Evolutionary conservation across 2,329 filamentous ascomycete species (phyloP), one percentile per base, ranked within the genome.

Genomic region (Pseudocercospora fuligena): DNA sequence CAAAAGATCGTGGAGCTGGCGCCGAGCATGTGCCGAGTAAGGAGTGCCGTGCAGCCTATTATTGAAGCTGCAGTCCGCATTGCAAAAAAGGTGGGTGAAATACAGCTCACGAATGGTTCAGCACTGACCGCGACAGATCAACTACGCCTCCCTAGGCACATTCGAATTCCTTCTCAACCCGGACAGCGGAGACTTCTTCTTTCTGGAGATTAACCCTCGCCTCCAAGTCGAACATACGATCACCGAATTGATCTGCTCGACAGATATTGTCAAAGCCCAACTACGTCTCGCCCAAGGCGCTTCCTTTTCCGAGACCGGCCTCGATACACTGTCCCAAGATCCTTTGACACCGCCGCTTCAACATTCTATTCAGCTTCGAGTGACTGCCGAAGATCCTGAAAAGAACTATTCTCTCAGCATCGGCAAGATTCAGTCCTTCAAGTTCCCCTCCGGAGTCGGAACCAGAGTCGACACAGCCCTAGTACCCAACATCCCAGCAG

Each of bases 171-270:
- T 90, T 0, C 81, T 88, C 12, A 85, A 85, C 64, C 82, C 84
- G 11, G 66, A 75, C 0, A 82, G 77, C 0, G 73, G 74, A 1
- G 82, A 86, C 25, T 87, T 84, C 74, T 89, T 83, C 75, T 89
- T 89, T 70, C 75, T 89, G 5, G 87, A 89, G 71, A 82, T 88
- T 68, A 89, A 89, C 63, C 87, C 87, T 0, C 80, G 87, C 2
- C 74, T 89, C 1, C 87, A 89, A 72, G 87, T 89, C 46, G 87
- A 89, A 69, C 87, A 89, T 72, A 88, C 87, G 0, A 83, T 89
- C 61, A 88, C 86, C 0, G 87, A 89, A 69, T 81, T 79, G 3
- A 83, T 90, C 7, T 82, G 82, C 5, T 80, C 78, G 0, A 76
- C 83, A 7, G 87, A 89, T 66, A 79, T 89, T 3, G 86, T 89